These are phyloP conservation scores for Rugiboletus extremiorientalis DNA, from an alignment of 1,284 basidiomycete genomes.

Conservation along the genomic window DNA sequence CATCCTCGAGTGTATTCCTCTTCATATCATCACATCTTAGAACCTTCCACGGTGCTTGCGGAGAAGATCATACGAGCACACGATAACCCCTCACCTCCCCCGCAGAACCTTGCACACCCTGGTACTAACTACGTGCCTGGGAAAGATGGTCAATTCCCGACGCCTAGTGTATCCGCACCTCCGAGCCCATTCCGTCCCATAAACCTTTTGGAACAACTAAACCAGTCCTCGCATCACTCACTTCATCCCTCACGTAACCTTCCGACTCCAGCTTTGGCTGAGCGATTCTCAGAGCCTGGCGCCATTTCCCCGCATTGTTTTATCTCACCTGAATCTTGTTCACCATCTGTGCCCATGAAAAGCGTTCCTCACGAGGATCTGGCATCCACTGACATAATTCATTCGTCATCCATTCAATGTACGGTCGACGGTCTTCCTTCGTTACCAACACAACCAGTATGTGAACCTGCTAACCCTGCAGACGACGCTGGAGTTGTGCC, in stretches of 20 bases:
- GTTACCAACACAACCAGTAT: conserved; percentile 33
- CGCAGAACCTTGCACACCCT: conserved; percentile 37
- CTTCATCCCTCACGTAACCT: conserved; percentile 1
- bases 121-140: conserved; percentile 16
- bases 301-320: conserved; percentile 30
- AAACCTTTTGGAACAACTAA: conserved; percentile 33
- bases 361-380: neutral
- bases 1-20: conserved; percentile 2
- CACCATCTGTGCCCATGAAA: conserved; percentile 16
- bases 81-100: conserved; percentile 76
- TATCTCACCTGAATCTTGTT: conserved; percentile 45
- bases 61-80: conserved; percentile 62
- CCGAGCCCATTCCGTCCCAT: conserved; percentile 34
- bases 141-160: conserved; percentile 19
- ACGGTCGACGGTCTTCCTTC: conserved; percentile 41
- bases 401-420: conserved; percentile 12
- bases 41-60: conserved; percentile 65
- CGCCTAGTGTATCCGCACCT: conserved; percentile 17
- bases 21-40: conserved; percentile 33
- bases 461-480: conserved; percentile 1
- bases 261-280: neutral
- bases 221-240: conserved; percentile 12
- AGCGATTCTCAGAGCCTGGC: conserved; percentile 1
- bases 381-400: conserved; percentile 6
- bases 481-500: conserved; percentile 2